Conservation (phyloP, 2,329 filamentous ascomycete genomes). For the Trichoderma harzianum region DNA sequence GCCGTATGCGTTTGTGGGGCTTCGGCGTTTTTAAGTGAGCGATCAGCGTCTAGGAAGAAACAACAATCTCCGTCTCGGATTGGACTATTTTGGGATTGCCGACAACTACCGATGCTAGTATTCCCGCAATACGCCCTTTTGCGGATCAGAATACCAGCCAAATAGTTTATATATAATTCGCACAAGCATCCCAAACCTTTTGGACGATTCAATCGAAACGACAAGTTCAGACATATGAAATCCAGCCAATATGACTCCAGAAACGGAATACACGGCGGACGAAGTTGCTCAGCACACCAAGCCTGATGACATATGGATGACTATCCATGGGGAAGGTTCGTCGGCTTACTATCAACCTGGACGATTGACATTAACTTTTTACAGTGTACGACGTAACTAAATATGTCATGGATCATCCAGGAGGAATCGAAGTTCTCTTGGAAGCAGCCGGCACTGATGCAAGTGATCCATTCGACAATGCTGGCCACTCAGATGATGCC, state of each 20-base stretch:
- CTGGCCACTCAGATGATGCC: not conserved
- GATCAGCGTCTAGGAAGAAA: slow-evolving; percentile 8
- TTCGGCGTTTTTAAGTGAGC: not conserved
- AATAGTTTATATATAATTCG: not conserved
- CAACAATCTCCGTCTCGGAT: not conserved
- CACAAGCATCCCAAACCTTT: not conserved
- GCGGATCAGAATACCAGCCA: not conserved
- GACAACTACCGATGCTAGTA: not conserved
- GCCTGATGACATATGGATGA: slow-evolving; percentile 50
- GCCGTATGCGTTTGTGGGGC: not conserved
- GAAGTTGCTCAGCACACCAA: slow-evolving; percentile 50
- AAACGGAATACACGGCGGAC: slow-evolving; percentile 29
- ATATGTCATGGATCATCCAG: slow-evolving; percentile 60
- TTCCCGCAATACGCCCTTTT: not conserved
- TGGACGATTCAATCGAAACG: not conserved
- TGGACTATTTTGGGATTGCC: not conserved
- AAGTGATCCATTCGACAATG: slow-evolving; percentile 69
- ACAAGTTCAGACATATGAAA: not conserved
- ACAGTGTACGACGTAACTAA: slow-evolving; percentile 57
- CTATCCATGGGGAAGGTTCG: slow-evolving; percentile 53
- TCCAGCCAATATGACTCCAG: not conserved
- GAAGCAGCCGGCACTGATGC: slow-evolving; percentile 76
- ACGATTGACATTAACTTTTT: not conserved
- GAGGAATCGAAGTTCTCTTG: slow-evolving; percentile 73
- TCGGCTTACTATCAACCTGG: slow-evolving; percentile 16